phyloP scores from a whole-genome alignment of 164 flowering plant species.

The Magnolia changhungtana region DNA sequence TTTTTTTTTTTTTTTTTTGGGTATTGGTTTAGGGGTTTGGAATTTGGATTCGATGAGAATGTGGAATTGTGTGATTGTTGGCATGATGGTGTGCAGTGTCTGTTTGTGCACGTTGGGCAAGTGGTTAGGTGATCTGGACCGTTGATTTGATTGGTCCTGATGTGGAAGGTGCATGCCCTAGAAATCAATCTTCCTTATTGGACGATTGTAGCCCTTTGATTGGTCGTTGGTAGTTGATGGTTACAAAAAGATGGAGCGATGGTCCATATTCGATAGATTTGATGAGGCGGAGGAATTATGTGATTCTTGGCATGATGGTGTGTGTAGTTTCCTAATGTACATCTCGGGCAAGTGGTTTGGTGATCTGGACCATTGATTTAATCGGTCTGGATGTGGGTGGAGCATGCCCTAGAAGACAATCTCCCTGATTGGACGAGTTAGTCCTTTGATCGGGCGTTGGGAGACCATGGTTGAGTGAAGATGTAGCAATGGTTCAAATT shows the following conservation, averaged over 20 bases:
- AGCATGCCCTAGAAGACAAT: background rate
- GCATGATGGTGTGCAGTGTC: background rate
- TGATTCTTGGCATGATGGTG: background rate
- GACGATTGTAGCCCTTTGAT: too few relatives aligned
- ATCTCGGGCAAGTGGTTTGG: background rate
- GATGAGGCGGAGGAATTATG: background rate
- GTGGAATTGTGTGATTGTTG: background rate
- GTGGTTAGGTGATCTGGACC: background rate
- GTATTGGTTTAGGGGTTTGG: background rate
- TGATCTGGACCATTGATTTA: background rate
- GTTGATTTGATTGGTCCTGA: background rate
- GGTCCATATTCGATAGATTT: background rate
- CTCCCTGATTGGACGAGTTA: too few relatives aligned
- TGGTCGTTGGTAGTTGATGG: too few relatives aligned
- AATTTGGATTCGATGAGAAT: background rate
- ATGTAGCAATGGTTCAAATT: too few relatives aligned
- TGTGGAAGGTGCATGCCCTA: background rate
- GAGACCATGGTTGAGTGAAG: too few relatives aligned
- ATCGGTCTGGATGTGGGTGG: background rate
- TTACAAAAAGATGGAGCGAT: too few relatives aligned
- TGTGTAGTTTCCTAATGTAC: background rate
- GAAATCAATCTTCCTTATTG: background rate
- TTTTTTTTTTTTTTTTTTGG: background rate
- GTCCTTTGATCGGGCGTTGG: too few relatives aligned
- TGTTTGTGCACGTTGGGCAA: background rate